A percentile compares a stretch with the other conserved stretches of the same genome.
phyloP scores from a whole-genome alignment of 768 basidiomycete species.

The Mycena olivaceomarginata region DNA sequence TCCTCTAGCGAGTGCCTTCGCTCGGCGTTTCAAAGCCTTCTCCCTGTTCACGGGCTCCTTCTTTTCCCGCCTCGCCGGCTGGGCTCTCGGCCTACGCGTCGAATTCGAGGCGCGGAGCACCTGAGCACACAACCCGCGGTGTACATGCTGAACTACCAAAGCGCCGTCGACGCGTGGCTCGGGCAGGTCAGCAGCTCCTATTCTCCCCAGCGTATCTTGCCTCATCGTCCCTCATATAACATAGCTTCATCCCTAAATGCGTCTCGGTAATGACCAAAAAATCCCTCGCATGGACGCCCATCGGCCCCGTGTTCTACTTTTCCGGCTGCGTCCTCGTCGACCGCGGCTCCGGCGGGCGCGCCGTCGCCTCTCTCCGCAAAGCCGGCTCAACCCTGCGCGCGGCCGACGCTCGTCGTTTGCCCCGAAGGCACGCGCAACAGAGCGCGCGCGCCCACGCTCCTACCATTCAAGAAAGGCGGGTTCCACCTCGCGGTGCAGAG shows the following conservation, averaged over 20 bases:
- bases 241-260: slow-evolving; percentile 76
- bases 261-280: slow-evolving; percentile 88
- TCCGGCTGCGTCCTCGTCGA: slow-evolving; percentile 83
- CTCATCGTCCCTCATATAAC: too few relatives aligned
- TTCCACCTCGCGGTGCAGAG: slow-evolving; percentile 88
- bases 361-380: slow-evolving; percentile 72
- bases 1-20: background rate
- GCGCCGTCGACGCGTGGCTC: slow-evolving; percentile 36
- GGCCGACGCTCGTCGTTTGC: slow-evolving; percentile 78
- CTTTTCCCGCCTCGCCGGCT: too few relatives aligned
- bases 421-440: slow-evolving; percentile 82
- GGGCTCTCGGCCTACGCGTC: background rate
- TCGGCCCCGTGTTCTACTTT: slow-evolving; percentile 81
- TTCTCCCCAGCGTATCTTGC: slow-evolving; percentile 63
- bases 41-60: background rate
- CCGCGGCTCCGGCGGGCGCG: slow-evolving; percentile 74
- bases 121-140: slow-evolving; percentile 32
- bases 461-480: slow-evolving; percentile 89
- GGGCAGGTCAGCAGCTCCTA: slow-evolving; percentile 13
- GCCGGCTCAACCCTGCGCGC: slow-evolving; percentile 79
- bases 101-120: slow-evolving; percentile 35
- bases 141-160: slow-evolving; percentile 37
- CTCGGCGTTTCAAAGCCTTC: slow-evolving; percentile 18
- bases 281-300: slow-evolving; percentile 76
- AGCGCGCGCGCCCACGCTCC: slow-evolving; percentile 63